Conservation (phyloP, 148 eudicot species). For the Hydrangea macrophylla region DNA sequence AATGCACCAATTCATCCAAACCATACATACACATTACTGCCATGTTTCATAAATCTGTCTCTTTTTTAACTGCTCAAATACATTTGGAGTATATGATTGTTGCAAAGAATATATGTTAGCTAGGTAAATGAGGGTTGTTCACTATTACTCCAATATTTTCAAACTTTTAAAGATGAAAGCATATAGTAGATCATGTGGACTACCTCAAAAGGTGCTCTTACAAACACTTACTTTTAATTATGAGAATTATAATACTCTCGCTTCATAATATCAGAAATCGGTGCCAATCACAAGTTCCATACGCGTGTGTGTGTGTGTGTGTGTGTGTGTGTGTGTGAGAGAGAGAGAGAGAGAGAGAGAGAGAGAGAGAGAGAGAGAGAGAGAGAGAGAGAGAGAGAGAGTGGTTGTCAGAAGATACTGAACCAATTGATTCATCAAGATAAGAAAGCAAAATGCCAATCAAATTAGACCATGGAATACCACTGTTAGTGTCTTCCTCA, state of each 20-base stretch:
- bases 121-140: not conserved
- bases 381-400: too few species aligned
- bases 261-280: too few species aligned
- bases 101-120: not conserved
- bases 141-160: not conserved
- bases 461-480: not conserved
- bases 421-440: constrained; percentile 2
- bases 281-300: too few species aligned
- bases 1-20: not conserved
- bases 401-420: not conserved
- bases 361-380: not conserved
- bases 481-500: not conserved
- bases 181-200: not conserved
- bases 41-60: not conserved
- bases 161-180: not conserved
- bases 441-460: constrained; percentile 8
- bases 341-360: not conserved
- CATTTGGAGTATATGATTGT: not conserved
- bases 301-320: too few species aligned
- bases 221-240: not conserved
- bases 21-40: not conserved
- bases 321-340: too few species aligned
- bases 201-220: not conserved
- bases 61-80: not conserved
- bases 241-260: not conserved